Evolutionary conservation across 768 basidiomycete species (phyloP).

Genomic region (Pholiota microspora): DNA sequence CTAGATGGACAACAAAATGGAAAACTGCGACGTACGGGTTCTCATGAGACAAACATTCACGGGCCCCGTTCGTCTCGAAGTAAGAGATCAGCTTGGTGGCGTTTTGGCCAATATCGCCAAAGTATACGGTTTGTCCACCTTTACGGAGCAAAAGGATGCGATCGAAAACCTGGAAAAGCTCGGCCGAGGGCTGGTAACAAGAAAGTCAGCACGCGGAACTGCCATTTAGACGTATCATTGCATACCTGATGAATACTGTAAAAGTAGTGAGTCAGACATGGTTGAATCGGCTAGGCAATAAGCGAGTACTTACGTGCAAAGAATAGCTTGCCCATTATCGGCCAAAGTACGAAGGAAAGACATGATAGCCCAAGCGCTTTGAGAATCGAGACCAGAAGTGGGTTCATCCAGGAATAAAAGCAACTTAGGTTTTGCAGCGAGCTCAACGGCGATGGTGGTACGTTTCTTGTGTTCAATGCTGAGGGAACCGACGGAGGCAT

Average conservation of each 20-base stretch:
- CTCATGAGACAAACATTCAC: constrained; percentile 57
- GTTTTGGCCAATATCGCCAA: constrained; percentile 68
- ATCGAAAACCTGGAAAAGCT: constrained; percentile 83
- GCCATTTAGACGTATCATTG: no score
- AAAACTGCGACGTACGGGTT: constrained; percentile 58
- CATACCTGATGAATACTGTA: constrained; percentile 40
- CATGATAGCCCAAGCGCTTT: constrained; percentile 84
- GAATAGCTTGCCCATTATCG: constrained; percentile 80
- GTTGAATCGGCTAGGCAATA: constrained; percentile 36
- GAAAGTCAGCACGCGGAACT: neutral
- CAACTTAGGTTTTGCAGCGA: constrained; percentile 85
- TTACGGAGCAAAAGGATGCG: constrained; percentile 70
- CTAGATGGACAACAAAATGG: neutral
- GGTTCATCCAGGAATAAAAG: constrained; percentile 90
- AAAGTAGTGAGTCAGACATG: neutral
- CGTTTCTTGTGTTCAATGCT: constrained; percentile 76
- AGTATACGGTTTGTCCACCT: constrained; percentile 79
- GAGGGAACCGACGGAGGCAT: constrained; percentile 63
- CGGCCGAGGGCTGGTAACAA: constrained; percentile 62
- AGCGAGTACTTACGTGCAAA: constrained; percentile 66
- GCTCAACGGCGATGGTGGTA: constrained; percentile 84
- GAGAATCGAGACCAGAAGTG: constrained; percentile 85
- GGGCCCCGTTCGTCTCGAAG: constrained; percentile 70
- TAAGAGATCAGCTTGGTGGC: constrained; percentile 65
- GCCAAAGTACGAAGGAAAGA: constrained; percentile 75